Base-by-base conservation (phyloP, 208 protist species). In the Phytomonas francai region DNA sequence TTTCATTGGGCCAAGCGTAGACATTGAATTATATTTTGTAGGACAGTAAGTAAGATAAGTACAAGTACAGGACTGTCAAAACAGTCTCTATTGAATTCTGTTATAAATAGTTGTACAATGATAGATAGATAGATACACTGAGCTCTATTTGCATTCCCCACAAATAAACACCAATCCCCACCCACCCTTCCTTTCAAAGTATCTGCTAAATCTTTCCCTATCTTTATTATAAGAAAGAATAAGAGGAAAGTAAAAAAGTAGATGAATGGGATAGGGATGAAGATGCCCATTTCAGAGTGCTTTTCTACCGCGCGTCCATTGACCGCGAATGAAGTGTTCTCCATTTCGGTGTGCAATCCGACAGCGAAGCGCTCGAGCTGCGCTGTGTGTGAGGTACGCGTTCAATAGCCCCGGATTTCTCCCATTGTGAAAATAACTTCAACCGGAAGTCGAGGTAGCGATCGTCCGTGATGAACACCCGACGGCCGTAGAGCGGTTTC, bases 401-500 rank as follows among this genome's bases (percentile, higher is more conserved):
- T 16, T 72, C 67, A 31, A 93, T 66, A 22, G 66, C 66, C 9
- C 89, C 89, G 30, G 76, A 59, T 65, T 71, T 57, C 72, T 95
- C 87, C 79, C 87, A 87, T 45, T 72, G 73, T 1, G 78, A 67
- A 45, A 95, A 74, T 63, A 81, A 75, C 56, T 81, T 69, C 2
- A 76, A 70, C 19, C 89, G 84, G 11, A 79, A 78, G 51, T 71
- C 73, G 27, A 88, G 70, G 74, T 92, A 81, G 39, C 63, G 70
- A 63, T 90, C 83, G 66, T 95, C 87, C 3, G 89, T 93, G 56
- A 95, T 89, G 65, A 86, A 92, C 51, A 92, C 80, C 68, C 90
- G 93, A 16, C 78, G 76, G 11, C 89, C 89, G 54, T 83, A 71
- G 70, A 28, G 28, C 8, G 31, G 31, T 63, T 45, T 58, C 59